Base-by-base conservation (phyloP, 345 rosid genomes). In the Salix dunnii region DNA sequence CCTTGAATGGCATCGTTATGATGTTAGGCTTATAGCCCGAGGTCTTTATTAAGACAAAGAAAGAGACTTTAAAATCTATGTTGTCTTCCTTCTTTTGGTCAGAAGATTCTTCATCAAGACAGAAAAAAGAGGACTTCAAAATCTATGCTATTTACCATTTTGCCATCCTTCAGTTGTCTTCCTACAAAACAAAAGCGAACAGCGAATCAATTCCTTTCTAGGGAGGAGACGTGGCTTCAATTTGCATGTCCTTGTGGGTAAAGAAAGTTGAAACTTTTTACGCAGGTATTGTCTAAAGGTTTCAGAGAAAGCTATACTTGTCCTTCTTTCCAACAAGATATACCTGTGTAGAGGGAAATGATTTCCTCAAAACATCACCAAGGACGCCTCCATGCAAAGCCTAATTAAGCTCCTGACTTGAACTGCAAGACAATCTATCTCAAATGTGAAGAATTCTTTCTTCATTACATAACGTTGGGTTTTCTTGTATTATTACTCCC, bases 381-480 rank as follows among this genome's bases (percentile, higher is more conserved):
- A 73, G 71, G 80, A 80, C 71, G 58, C 79, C 75, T 75, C 67
- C 77, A 35, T 69, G 67, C 67, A 66, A 82, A 53, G 67, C 83
- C 73, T 79, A 75, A 82, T 46, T 27, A 63, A 82, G 68, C 84
- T 60, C 73, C 71, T 87, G 43, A 79, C 85, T 84, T 84, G 83
- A 74, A 79, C 85, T 40, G 78, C 85, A 86, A 85, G 83, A n/a
- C 77, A 88, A 84, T 79, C 88, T 81, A 87, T 82, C 89, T 82
- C 84, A 12, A 27, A 18, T n/a, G 10, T n/a, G 49, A 83, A 82
- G 85, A 76, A 81, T 84, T 73, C 88, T 73, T 70, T 58, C 67
- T 69, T 71, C 73, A 18, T 58, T 38, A 25, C 71, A 62, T 48
- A 67, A 31, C 70, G 48, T 36, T 21, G 69, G 69, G 20, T 36